phyloP scores from a whole-genome alignment of 805 yeast species.

The Lachancea quebecensis region DNA sequence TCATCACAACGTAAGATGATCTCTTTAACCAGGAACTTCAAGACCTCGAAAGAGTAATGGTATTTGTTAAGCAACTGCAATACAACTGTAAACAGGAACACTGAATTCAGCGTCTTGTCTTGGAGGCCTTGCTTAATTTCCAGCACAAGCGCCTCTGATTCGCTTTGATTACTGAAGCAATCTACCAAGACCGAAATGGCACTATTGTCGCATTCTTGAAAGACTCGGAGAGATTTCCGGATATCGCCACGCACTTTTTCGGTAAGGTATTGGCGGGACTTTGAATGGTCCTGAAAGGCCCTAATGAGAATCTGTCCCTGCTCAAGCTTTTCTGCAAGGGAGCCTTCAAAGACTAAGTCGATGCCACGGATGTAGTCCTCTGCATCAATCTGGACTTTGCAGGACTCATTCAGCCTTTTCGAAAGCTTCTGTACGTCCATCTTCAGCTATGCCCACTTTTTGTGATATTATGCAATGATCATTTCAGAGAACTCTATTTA shows the following conservation, averaged over 20 bases:
- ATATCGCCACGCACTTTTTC: constrained; percentile 12
- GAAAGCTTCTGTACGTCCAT: background rate
- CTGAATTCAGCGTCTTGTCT: constrained; percentile 15
- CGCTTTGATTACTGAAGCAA: constrained; percentile 14
- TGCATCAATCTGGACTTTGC: constrained; percentile 12
- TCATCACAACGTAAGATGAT: constrained; percentile 18
- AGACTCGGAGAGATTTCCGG: constrained; percentile 15
- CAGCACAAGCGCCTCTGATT: constrained; percentile 13
- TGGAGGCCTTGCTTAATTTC: constrained; percentile 19
- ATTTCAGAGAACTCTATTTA: background rate
- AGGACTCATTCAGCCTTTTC: background rate
- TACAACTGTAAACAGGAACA: constrained; percentile 16
- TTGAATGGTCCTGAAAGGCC: constrained; percentile 25
- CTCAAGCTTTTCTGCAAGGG: background rate
- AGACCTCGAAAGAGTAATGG: constrained; percentile 20
- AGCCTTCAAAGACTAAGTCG: constrained; percentile 12
- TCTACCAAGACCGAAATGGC: constrained; percentile 21
- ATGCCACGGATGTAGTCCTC: constrained; percentile 16
- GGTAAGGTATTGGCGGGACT: constrained; percentile 16
- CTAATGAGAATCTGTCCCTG: constrained; percentile 20
- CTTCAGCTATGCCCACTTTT: background rate
- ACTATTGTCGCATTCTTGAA: constrained; percentile 15
- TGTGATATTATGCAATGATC: too few relatives aligned
- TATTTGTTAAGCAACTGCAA: constrained; percentile 25
- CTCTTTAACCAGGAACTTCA: constrained; percentile 22